Evolutionary conservation across 768 basidiomycete species (phyloP), one percentile per base, ranked within the genome.

Genomic region (Russula brevipes): DNA sequence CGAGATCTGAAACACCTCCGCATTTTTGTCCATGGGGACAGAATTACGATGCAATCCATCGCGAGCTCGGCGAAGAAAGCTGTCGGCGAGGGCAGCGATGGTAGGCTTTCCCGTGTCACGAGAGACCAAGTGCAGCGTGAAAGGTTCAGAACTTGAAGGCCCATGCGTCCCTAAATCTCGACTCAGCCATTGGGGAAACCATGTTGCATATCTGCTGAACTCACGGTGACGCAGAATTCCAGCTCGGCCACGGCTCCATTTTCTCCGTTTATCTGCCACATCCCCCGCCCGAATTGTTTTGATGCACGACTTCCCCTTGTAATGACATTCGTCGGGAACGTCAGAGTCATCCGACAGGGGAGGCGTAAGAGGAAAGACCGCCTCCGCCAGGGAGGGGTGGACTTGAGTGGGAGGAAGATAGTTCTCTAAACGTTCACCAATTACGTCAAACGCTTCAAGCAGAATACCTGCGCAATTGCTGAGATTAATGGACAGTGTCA

Each of bases 321-420:
- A 57, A 19, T 36, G 12, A 54, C 39, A 24, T 31, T 36, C 57
- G 4, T 57, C 39, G 10, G 57, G 45, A 5, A 38, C 88, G 31
- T 81, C 82, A 31, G 87, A 84, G 69, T 80, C 80, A 71, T 89
- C 89, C 8, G 89, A 91, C 17, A 81, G 76, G 3, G 89, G 90
- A n/a, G 89, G 90, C 0, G 89, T 91, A 49, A 83, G 76, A 45
- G 89, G 90, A 72, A 85, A 90, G 69, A 85, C 82, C 3, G 81
- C 72, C 59, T 88, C 87, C 19, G 83, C 82, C 60, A 80, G 81
- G 58, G 77, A 76, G 52, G 39, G 54, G 35, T 57, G 67, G 59
- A 71, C 73, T 63, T 47, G 61, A 42, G 52, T 35, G 33, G 46
- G 65, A 57, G 54, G 55, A 65, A 60, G 62, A 51, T 8, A 65